Conservation (phyloP, 2,329 filamentous ascomycete genomes). For the Fusarium sarcochroum region DNA sequence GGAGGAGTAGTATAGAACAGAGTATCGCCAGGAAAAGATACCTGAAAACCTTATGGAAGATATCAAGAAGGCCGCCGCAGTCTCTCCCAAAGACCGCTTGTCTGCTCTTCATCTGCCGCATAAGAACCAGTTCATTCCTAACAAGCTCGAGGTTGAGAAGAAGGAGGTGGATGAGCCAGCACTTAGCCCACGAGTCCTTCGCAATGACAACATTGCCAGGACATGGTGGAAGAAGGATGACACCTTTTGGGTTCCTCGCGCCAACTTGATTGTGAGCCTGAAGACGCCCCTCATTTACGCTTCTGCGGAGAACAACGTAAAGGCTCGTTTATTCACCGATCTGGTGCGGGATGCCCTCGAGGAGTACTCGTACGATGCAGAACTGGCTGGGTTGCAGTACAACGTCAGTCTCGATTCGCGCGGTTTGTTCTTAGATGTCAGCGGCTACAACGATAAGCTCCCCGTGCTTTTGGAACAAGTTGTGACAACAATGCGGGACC, state of each 20-base stretch:
- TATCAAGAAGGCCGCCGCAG: constrained; percentile 74
- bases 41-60: constrained; percentile 80
- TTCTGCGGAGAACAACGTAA: constrained; percentile 83
- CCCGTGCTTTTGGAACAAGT: constrained; percentile 92
- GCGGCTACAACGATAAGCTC: constrained; percentile 97
- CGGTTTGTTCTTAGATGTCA: constrained; percentile 83
- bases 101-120: constrained; percentile 87
- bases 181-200: constrained; percentile 82
- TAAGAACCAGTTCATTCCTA: constrained; percentile 96
- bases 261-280: constrained; percentile 85
- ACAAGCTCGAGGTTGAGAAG: constrained; percentile 93
- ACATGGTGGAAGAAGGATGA: constrained; percentile 99
- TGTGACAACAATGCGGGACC: constrained; percentile 84
- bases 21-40: constrained; percentile 88
- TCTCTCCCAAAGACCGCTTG: constrained; percentile 71
- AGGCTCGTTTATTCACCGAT: constrained; percentile 84
- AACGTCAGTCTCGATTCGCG: constrained; percentile 78
- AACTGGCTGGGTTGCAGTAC: constrained; percentile 91
- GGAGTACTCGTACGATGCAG: constrained; percentile 96
- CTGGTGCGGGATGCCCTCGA: constrained; percentile 89
- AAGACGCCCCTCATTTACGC: constrained; percentile 84
- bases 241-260: constrained; percentile 97
- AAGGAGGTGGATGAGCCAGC: constrained; percentile 85
- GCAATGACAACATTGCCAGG: constrained; percentile 83
- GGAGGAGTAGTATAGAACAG: constrained; percentile 98